Conservation (phyloP, 768 basidiomycete genomes). For the Lyophyllum decastes region DNA sequence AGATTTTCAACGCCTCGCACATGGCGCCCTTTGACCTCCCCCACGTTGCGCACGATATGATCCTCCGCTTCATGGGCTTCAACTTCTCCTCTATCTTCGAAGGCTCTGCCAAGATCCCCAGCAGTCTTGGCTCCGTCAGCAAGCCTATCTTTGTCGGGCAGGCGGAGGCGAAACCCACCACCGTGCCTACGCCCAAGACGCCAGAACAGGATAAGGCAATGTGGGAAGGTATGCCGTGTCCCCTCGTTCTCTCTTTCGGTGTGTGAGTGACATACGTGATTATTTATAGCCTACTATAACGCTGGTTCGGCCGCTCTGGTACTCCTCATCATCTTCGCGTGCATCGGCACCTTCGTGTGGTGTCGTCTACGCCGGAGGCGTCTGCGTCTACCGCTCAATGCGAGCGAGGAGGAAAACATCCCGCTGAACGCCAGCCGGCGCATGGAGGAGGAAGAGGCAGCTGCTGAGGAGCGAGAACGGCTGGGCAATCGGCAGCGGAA, state of each 20-base stretch:
- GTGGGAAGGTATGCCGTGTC: conserved; percentile 76
- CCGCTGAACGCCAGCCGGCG: conserved; percentile 55
- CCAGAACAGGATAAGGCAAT: conserved; percentile 81
- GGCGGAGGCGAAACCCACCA: conserved; percentile 34
- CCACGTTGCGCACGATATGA: conserved; percentile 93
- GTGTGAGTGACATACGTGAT: neutral
- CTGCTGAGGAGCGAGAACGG: conserved; percentile 29
- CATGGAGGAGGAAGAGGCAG: conserved; percentile 43
- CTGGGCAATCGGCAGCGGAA: conserved; percentile 33
- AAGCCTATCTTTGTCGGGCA: conserved; percentile 65
- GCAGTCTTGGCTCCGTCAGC: conserved; percentile 70
- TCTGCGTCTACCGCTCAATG: conserved; percentile 38
- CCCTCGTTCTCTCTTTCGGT: neutral
- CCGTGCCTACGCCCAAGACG: conserved; percentile 46
- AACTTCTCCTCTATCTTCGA: conserved; percentile 83
- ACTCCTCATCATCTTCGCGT: conserved; percentile 67
- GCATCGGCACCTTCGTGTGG: conserved; percentile 79
- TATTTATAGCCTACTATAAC: conserved; percentile 82
- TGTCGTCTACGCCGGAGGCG: conserved; percentile 59
- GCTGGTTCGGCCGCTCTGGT: conserved; percentile 88
- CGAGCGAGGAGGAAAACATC: conserved; percentile 65
- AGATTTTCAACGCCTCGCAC: conserved; percentile 94
- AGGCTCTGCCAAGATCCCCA: conserved; percentile 79
- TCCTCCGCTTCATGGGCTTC: conserved; percentile 93
- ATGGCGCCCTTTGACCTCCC: conserved; percentile 94